phyloP scores from a whole-genome alignment of 2,329 filamentous ascomycete species.

The Emmonsia crescens region DNA sequence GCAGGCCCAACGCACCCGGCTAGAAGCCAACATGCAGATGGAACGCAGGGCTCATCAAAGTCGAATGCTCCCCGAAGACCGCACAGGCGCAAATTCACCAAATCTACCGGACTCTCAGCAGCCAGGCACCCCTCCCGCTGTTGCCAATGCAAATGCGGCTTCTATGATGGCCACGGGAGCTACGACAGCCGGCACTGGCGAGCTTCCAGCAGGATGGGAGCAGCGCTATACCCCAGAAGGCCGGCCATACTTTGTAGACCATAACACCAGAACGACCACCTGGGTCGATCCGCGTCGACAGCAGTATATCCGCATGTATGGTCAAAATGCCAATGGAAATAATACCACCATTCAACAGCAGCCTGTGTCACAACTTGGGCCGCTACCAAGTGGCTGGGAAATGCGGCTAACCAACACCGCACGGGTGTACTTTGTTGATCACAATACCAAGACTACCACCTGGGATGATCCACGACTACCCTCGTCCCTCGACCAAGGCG shows the following conservation, averaged over 20 bases:
- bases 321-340: conserved; percentile 61
- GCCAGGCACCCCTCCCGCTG: conserved; percentile 34
- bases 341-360: conserved; percentile 91
- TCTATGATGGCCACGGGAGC: conserved; percentile 93
- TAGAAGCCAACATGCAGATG: conserved; percentile 84
- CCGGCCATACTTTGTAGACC: conserved; percentile 92
- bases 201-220: conserved; percentile 93
- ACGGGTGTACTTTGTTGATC: conserved; percentile 95
- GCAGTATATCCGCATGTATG: conserved; percentile 98
- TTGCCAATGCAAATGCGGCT: conserved; percentile 44
- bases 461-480: conserved; percentile 96
- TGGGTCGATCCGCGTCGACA: conserved; percentile 97
- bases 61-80: conserved; percentile 87
- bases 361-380: conserved; percentile 90
- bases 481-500: conserved; percentile 93
- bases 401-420: conserved; percentile 98
- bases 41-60: conserved; percentile 92
- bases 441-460: conserved; percentile 98
- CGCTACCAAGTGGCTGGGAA: conserved; percentile 94
- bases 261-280: conserved; percentile 94
- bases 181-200: conserved; percentile 86
- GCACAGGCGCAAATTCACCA: conserved; percentile 78
- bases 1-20: conserved; percentile 62
- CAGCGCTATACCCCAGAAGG: conserved; percentile 92
- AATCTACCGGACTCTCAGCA: conserved; percentile 55